A percentile compares a stretch with the other conserved stretches of the same genome.
Evolutionary conservation across 768 basidiomycete species (phyloP).

Genomic region (Tubosaeta sp.): DNA sequence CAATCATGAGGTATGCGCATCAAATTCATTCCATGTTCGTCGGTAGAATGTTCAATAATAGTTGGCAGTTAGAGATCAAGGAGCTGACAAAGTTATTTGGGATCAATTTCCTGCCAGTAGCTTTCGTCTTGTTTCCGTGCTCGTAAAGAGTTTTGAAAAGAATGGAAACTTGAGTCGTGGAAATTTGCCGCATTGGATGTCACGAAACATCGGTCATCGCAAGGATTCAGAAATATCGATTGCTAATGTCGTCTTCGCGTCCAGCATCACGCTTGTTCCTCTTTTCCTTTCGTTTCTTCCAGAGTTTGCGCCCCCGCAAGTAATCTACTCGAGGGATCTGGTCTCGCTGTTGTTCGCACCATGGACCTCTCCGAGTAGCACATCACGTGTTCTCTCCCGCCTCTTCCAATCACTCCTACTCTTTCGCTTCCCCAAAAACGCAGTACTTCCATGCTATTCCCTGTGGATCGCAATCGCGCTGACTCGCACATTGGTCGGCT

Average conservation of each 20-base stretch:
- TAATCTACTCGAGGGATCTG: constrained; percentile 33
- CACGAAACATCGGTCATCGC: background rate
- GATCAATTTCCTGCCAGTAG: too few relatives aligned
- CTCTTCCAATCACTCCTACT: constrained; percentile 17
- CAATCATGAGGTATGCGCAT: too few relatives aligned
- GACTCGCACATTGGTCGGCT: constrained; percentile 14
- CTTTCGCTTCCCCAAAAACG: constrained; percentile 6
- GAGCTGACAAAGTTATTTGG: too few relatives aligned
- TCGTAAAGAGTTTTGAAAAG: too few relatives aligned
- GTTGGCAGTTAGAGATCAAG: too few relatives aligned
- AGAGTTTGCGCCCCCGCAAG: constrained; percentile 37
- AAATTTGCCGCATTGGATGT: background rate
- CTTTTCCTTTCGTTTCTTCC: constrained; percentile 12
- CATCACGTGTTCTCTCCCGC: constrained; percentile 19
- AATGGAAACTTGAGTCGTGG: too few relatives aligned
- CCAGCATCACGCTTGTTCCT: constrained; percentile 9
- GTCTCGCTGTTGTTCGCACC: constrained; percentile 33
- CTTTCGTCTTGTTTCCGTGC: too few relatives aligned
- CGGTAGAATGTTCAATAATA: too few relatives aligned
- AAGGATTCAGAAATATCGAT: background rate
- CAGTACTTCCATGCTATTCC: constrained; percentile 12
- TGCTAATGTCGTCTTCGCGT: constrained; percentile 8
- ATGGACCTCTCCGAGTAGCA: constrained; percentile 30
- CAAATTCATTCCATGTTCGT: too few relatives aligned
- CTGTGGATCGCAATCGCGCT: constrained; percentile 23